Conservation (phyloP, 1,284 basidiomycete species). For the Ganoderma sinense region DNA sequence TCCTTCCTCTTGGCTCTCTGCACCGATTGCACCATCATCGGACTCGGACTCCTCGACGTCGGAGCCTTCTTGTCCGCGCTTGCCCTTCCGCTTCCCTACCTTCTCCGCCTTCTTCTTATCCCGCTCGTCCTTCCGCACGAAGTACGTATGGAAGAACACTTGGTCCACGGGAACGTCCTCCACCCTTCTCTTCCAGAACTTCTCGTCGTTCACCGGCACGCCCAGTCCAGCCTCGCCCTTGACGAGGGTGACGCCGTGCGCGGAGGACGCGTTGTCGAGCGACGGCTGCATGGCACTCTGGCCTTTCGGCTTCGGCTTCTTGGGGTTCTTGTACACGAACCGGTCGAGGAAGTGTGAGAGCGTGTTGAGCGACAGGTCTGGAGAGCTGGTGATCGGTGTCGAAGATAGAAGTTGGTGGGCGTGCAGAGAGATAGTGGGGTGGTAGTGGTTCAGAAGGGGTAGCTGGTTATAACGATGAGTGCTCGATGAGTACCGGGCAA, state of each 20-base stretch:
- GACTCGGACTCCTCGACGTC: slow-evolving; percentile 31
- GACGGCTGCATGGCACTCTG: slow-evolving; percentile 97
- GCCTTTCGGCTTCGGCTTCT: slow-evolving; percentile 81
- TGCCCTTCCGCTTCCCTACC: slow-evolving; percentile 51
- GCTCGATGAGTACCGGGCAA: neutral
- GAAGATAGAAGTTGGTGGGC: slow-evolving; percentile 82
- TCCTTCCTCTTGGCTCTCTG: slow-evolving; percentile 41
- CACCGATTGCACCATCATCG: slow-evolving; percentile 42
- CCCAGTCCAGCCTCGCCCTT: slow-evolving; percentile 66
- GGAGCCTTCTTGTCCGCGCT: slow-evolving; percentile 37
- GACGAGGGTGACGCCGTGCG: slow-evolving; percentile 72
- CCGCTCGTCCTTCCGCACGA: slow-evolving; percentile 67
- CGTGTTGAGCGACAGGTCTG: slow-evolving; percentile 93
- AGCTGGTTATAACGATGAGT: slow-evolving; percentile 52
- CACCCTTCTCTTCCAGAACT: slow-evolving; percentile 78
- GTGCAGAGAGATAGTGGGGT: slow-evolving; percentile 91
- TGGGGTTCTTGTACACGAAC: slow-evolving; percentile 96
- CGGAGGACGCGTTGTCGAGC: slow-evolving; percentile 66
- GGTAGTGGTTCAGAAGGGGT: slow-evolving; percentile 87
- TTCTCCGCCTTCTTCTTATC: slow-evolving; percentile 58
- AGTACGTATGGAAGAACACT: slow-evolving; percentile 75
- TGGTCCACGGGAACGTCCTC: slow-evolving; percentile 91
- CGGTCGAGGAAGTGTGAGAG: slow-evolving; percentile 70
- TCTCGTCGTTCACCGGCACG: slow-evolving; percentile 78
- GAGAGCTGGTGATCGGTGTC: slow-evolving; percentile 78